Percentiles rank a stretch among this genome's conserved stretches.
These are phyloP conservation scores for Talaromyces sp. DNA, from an alignment of 2,329 filamentous ascomycete genomes.

Conservation along the genomic window DNA sequence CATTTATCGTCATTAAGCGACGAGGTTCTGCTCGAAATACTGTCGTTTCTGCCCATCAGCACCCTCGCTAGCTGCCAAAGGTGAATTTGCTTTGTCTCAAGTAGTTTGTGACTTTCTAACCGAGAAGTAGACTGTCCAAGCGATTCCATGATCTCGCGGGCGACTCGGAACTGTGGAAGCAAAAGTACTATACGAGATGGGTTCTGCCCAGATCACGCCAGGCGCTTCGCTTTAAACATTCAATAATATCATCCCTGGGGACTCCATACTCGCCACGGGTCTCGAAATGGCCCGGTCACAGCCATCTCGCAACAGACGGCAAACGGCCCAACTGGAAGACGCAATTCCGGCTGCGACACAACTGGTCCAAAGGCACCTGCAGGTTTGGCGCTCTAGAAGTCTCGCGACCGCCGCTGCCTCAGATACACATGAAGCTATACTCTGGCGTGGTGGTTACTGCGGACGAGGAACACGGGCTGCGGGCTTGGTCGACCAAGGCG, in stretches of 20 bases:
- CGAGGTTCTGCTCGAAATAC: constrained; percentile 79
- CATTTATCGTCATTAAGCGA: constrained; percentile 72
- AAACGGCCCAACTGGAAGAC: constrained; percentile 70
- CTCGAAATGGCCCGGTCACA: constrained; percentile 60
- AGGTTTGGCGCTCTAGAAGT: constrained; percentile 73
- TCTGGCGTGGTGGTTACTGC: constrained; percentile 75
- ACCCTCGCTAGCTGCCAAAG: constrained; percentile 63
- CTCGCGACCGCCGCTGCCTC: constrained; percentile 51
- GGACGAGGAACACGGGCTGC: constrained; percentile 64
- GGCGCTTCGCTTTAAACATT: constrained; percentile 61
- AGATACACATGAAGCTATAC: constrained; percentile 69
- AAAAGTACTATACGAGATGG: constrained; percentile 80
- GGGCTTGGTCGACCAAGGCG: constrained; percentile 69
- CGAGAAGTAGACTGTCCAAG: constrained; percentile 50
- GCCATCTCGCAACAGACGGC: constrained; percentile 47
- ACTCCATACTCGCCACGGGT: constrained; percentile 51
- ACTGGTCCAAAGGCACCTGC: constrained; percentile 82
- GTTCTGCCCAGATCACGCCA: constrained; percentile 74
- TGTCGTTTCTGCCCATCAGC: constrained; percentile 68
- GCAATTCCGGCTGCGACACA: constrained; percentile 82
- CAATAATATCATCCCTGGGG: constrained; percentile 26
- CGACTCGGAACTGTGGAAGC: constrained; percentile 89
- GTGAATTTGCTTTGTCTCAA: constrained; percentile 31
- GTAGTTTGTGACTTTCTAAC: background rate
- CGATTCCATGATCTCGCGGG: constrained; percentile 68